Evolutionary conservation across 2,329 filamentous ascomycete species (phyloP), one percentile per base, ranked within the genome.

Genomic region (Metarhizium rileyi): DNA sequence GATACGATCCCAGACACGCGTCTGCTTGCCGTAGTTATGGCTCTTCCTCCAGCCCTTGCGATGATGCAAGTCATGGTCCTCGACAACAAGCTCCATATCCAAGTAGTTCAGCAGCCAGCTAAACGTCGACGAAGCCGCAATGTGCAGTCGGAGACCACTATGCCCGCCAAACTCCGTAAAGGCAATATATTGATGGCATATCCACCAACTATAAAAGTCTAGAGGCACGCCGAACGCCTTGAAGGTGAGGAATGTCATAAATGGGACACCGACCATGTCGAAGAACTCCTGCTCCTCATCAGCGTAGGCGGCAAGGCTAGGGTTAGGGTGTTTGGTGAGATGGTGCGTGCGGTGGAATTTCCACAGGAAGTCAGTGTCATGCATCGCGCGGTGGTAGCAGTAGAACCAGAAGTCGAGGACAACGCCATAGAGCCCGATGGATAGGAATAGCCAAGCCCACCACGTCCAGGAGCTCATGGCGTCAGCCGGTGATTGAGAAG

Each of bases 131-230:
- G 68, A 62, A 0, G 63, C 58, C 1, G 59, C 60, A 1, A 60
- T 55, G 40, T 62, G 62, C 8, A 70, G 42, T 1, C 69, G 62
- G 12, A 70, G 46, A 0, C 66, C 66, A 6, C 59, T 63, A 45
- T 69, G 66, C 5, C 66, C 66, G 22, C 59, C 58, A 4, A 68
- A 46, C 50, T 69, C 66, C 6, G 63, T 53, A 53, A 62, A 70
- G 7, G 67, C 60, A 14, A 71, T 59, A 40, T 70, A 71, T 44
- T 66, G 59, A 40, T 69, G 63, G 52, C 68, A 71, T 16, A 71
- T 53, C 68, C 68, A 71, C 67, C 67, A 71, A 28, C 69, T 67
- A 40, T 70, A 70, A 52, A 71, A 71, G 4, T 65, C 66, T 65
- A 71, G 67, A 0, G 68, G 67, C 6, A 70, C 38, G 0, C 66